A percentile compares a stretch with the other conserved stretches of the same genome.
Evolutionary conservation across 768 basidiomycete genomes (phyloP).

Genomic region (Suillus occidentalis): DNA sequence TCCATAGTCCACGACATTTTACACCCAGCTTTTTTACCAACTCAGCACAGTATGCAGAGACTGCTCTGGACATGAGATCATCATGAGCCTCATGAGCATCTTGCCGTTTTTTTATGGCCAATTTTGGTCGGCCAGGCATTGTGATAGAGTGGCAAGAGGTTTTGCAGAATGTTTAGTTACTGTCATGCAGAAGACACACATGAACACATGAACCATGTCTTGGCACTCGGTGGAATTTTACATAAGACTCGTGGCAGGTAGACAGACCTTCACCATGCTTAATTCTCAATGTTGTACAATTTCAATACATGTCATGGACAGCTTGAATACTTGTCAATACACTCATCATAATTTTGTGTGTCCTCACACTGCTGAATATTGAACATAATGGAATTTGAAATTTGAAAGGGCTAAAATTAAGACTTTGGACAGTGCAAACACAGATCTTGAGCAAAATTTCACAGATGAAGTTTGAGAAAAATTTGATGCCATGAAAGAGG

Average conservation of each 20-base stretch:
- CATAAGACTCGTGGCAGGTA: background rate
- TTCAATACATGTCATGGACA: too few species aligned
- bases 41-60: slow-evolving; percentile 8
- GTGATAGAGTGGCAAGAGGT: too few species aligned
- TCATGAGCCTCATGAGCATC: too few species aligned
- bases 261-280: too few species aligned
- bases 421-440: background rate
- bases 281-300: too few species aligned
- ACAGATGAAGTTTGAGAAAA: too few species aligned
- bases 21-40: slow-evolving; percentile 6
- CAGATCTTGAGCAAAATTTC: background rate
- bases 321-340: too few species aligned
- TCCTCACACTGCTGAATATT: background rate
- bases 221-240: background rate
- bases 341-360: background rate
- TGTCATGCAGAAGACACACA: background rate
- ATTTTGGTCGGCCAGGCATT: too few species aligned
- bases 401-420: background rate
- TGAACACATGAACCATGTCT: background rate
- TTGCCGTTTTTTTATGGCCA: too few species aligned
- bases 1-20: slow-evolving; percentile 4
- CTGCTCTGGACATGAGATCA: slow-evolving; percentile 8
- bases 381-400: background rate
- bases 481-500: too few species aligned
- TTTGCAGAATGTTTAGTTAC: background rate